Base-by-base conservation (phyloP, 1,284 basidiomycete species). In the Austroboletus niveus region DNA sequence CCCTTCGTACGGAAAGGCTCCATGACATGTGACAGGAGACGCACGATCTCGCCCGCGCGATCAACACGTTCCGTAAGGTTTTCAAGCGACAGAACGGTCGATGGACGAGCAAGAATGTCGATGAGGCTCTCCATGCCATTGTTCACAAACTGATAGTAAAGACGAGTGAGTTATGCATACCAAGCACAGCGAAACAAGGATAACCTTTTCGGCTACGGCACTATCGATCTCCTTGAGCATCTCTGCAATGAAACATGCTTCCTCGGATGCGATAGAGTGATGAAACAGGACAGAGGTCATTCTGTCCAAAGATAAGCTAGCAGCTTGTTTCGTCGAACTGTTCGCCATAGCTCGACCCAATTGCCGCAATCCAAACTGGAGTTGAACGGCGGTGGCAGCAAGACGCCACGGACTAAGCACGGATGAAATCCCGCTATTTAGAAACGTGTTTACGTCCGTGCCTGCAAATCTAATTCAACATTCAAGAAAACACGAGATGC, bases 391-490 rank as follows among this genome's bases (percentile, higher is more conserved):
- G 0, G 89, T 89, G 2, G 85, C 86, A 15, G 85, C 81, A 34
- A 91, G 79, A 61, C 87, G 87, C 87, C 89, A 92, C 0, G 88
- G 89, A 55, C 85, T 89, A 24, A 91, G 74, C 36, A 85, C 72
- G 22, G 78, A 81, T 0, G 80, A 80, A 7, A 84, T 77, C 14
- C 81, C 77, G 76, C 83, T 85, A 42, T 81, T 79, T 24, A 78
- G 76, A 17, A 80, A 69, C 0, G 62, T 38, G 36, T 80, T 79
- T n/a, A 79, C 70, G 49, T 78, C 77, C 62, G 69, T 62, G 15
- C 69, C 64, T 60, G 58, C 52, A 64, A 56, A 47, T 24, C 12
- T 27, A 22, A 2, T 32, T 54, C 10, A 57, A 32, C 15, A 5
- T 5, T 8, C 17, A 20, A 11, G 10, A 12, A 11, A 44, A 22